Base-by-base conservation (phyloP, 331 rosid species). In the Quercus phellos region DNA sequence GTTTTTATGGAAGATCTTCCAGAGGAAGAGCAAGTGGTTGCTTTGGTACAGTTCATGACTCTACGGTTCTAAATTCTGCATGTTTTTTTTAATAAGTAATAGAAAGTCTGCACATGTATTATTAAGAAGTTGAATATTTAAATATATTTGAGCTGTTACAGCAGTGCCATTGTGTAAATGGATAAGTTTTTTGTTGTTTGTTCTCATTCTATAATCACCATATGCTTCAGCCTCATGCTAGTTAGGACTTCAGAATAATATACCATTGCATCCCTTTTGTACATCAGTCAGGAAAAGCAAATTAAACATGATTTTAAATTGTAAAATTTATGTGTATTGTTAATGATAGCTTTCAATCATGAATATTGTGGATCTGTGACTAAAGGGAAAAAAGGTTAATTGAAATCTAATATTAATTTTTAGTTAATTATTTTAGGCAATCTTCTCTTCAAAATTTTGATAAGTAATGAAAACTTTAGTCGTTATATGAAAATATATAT, bases 1-100 rank as follows among this genome's bases (percentile, higher is more conserved):
- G 89, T 95, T 79, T 95, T 95, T 81, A 84, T 91, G 77, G 98
- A 95, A 86, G 99, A 95, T 89, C 98, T 95, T 86, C 98, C 98
- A 30, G 99, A 95, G 88, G 99, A 95, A 72, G 98, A 91, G 77
- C 99, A 90, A 93, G 92, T 80, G 58, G 76, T 84, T 82, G 83
- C 89, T 75, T 80, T 91, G 86, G 98, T 91, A 87, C 79, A 90
- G 77, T 81, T 80, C 51, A 72, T 4, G 26, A n/a, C 77, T 69
- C 32, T 67, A 56, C 10, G 53, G 29, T 22, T 51, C 35, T 63
- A 29, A 81, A 29, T 27, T 42, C 51, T 18, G 76, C 43, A 78
- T 64, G 43, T 71, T 19, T 30, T 43, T 66, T 27, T 27, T 21
- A 2, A 72, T 61, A 72, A 18, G 58, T 18, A 59, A 13, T 51